These are phyloP conservation scores for Funneliformis geosporum DNA, from an alignment of 192 early-diverging fungal species.

Conservation along the genomic window DNA sequence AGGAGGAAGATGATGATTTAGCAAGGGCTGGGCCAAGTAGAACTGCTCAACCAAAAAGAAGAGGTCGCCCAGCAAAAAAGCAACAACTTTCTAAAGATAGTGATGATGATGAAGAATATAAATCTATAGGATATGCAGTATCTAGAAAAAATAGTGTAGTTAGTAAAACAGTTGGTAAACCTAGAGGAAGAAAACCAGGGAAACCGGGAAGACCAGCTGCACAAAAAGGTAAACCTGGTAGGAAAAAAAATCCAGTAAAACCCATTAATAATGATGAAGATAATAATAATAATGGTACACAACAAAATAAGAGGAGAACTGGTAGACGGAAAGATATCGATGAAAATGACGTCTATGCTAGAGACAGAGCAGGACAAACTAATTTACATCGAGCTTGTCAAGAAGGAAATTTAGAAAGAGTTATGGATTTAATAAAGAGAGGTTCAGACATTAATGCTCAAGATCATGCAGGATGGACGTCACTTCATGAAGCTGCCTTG, in stretches of 20 bases:
- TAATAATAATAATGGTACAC: background rate
- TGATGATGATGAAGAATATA: background rate
- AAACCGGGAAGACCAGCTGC: conserved; percentile 3
- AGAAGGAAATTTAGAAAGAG: conserved; percentile 53
- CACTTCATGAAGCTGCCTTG: conserved; percentile 57
- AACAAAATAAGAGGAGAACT: conserved; percentile 4
- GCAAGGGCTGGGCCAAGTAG: background rate
- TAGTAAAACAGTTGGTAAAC: background rate
- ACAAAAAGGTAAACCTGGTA: background rate
- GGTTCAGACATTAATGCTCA: conserved; percentile 68
- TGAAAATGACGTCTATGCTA: conserved; percentile 24
- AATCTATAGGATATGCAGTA: background rate
- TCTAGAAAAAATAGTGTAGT: background rate
- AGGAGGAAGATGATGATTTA: background rate
- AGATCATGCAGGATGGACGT: conserved; percentile 68
- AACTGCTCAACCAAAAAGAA: background rate
- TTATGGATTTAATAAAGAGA: conserved; percentile 51
- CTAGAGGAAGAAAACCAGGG: background rate
- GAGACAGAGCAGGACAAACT: conserved; percentile 47
- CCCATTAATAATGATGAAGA: background rate
- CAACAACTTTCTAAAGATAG: background rate
- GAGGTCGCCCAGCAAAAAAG: background rate
- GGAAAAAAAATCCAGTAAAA: background rate
- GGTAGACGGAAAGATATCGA: conserved; percentile 16
- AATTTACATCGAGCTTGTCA: conserved; percentile 51